phyloP scores from a whole-genome alignment of 1,284 basidiomycete genomes.

The Fomitopsis palustris region DNA sequence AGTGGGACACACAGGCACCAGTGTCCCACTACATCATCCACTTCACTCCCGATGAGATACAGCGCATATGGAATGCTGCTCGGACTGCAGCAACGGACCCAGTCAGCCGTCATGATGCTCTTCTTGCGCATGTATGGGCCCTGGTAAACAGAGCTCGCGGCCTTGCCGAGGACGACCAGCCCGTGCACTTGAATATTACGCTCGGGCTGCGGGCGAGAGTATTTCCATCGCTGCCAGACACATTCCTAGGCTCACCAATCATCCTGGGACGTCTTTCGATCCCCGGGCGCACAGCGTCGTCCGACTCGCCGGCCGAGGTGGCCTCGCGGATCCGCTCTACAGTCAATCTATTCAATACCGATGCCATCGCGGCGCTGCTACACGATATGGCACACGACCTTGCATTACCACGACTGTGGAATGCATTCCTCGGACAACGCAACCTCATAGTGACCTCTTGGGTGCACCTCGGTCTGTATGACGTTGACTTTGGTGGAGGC shows the following conservation, averaged over 20 bases:
- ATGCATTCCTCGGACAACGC: conserved; percentile 35
- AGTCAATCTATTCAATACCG: conserved; percentile 24
- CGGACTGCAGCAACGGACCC: conserved; percentile 4
- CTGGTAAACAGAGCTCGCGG: conserved; percentile 33
- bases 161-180: conserved; percentile 15
- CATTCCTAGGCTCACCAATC: conserved; percentile 38
- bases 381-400: conserved; percentile 36
- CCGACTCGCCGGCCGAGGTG: conserved; percentile 19
- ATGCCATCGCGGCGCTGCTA: conserved; percentile 30
- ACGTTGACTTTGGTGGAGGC: conserved; percentile 34
- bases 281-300: conserved; percentile 8
- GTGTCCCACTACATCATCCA: conserved; percentile 31
- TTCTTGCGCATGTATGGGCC: conserved; percentile 40
- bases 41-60: conserved; percentile 33
- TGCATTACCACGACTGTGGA: conserved; percentile 31
- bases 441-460: conserved; percentile 39
- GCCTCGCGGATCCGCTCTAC: conserved; percentile 27
- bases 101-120: conserved; percentile 38
- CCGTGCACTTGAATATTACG: conserved; percentile 27
- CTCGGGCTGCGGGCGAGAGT: conserved; percentile 34
- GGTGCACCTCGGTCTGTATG: conserved; percentile 34
- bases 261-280: conserved; percentile 23
- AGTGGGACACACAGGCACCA: conserved; percentile 32
- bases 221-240: conserved; percentile 15
- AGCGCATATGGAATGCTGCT: conserved; percentile 30